Base-by-base conservation (phyloP, 2,329 filamentous ascomycete genomes). In the Arthroderma uncinatum region DNA sequence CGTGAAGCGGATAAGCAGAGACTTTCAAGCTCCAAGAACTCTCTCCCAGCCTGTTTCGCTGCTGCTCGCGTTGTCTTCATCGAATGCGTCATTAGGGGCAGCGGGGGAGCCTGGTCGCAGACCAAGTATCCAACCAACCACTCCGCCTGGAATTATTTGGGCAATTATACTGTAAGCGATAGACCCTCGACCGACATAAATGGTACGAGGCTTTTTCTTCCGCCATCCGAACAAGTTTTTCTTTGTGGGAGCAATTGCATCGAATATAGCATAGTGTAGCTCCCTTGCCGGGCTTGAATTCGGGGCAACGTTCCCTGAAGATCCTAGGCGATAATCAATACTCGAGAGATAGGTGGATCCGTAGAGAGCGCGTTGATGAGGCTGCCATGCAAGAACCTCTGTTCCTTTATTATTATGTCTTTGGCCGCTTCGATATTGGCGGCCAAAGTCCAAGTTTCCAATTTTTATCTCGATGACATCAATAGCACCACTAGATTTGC, bases 81-180 rank as follows among this genome's bases (percentile, higher is more conserved):
- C 66, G 25, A 55, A 60, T 39, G 28, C n/a, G 47, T 62, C 57
- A 53, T 36, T 5, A 53, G 58, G n/a, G 16, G 56, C 55, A 12
- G 55, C 56, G 1, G 54, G 28, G 58, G 63, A 61, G 44, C 66
- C 65, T 56, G 64, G 64, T 60, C 84, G 78, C 58, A 91, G 81
- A 9, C 90, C 90, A 82, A 97, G 86, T 87, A 97, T 95, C 87
- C 89, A 93, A 1, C 84, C 84, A n/a, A 97, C 86, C 14, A 96
- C 69, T 2, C 83, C 79, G 19, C 82, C 78, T 1, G 93, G 92
- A 23, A 87, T 79, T 81, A 86, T 92, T 39, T 82, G 80, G 4
- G 91, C 93, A 6, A 97, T 86, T 30, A 96, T 78, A 39, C 88
- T 87, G 71, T 97, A 97, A 0, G 90, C 78, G 57, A 86, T 78